A percentile compares a stretch with the other conserved stretches of the same genome.
phyloP scores from a whole-genome alignment of 345 rosid genomes.

The Citrus maxima region DNA sequence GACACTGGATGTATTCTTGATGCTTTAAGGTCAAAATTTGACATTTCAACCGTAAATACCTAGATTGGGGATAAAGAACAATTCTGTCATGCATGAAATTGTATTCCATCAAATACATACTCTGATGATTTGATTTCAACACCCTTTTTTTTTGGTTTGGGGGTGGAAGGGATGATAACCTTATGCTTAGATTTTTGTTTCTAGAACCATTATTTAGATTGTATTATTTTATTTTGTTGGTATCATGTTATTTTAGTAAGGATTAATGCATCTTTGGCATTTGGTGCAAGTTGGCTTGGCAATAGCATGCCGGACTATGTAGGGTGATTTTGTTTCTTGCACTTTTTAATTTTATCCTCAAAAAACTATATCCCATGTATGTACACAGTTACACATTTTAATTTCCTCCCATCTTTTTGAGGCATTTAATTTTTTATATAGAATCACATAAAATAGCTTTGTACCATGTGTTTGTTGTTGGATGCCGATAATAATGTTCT shows the following conservation, averaged over 20 bases:
- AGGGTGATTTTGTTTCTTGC: background rate
- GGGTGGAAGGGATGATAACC: no score
- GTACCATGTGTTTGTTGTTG: background rate
- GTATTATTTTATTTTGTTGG: background rate
- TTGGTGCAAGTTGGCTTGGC: background rate
- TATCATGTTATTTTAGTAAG: background rate
- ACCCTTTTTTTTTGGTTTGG: background rate
- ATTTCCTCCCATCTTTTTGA: background rate
- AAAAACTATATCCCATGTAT: background rate
- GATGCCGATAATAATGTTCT: background rate
- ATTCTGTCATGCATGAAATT: background rate
- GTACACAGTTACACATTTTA: no score
- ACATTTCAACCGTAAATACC: background rate
- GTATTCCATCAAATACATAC: background rate
- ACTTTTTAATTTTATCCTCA: background rate
- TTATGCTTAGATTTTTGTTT: background rate
- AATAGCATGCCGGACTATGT: no score
- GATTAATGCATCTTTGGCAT: no score
- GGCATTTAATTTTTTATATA: background rate
- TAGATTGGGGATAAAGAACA: no score
- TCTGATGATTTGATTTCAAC: background rate
- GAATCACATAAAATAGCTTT: background rate
- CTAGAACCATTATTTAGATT: background rate
- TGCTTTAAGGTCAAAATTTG: background rate
- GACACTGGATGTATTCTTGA: background rate